These are phyloP conservation scores for Penicillium sclerotiorum DNA, from an alignment of 2,329 filamentous ascomycete species.

Conservation along the genomic window DNA sequence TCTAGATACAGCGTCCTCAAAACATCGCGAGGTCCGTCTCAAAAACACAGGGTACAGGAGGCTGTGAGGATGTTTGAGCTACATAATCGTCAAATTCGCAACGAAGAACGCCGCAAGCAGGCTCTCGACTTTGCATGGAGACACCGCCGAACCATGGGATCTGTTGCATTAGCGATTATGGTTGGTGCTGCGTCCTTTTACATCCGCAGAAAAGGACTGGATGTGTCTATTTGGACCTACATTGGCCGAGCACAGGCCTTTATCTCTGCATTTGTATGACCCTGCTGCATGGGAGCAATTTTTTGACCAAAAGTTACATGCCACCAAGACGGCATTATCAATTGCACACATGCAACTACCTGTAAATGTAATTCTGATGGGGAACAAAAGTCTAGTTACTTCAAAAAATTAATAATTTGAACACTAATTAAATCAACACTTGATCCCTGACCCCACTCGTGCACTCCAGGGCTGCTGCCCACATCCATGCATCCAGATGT, in stretches of 20 bases:
- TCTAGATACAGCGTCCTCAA: slow-evolving; percentile 81
- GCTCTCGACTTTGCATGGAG: slow-evolving; percentile 58
- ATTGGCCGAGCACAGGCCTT: slow-evolving; percentile 30
- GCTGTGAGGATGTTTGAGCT: slow-evolving; percentile 69
- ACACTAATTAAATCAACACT: no score
- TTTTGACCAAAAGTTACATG: no score
- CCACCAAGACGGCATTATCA: no score
- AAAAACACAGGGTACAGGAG: slow-evolving; percentile 63
- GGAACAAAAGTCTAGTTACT: no score
- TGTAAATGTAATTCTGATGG: no score
- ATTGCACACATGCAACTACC: no score
- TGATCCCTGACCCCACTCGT: no score
- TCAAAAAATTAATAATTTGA: no score
- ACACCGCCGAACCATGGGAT: slow-evolving; percentile 67
- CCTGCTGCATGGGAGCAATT: no score
- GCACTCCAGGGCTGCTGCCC: no score
- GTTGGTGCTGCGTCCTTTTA: slow-evolving; percentile 71
- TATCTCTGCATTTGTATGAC: not conserved
- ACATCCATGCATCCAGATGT: no score
- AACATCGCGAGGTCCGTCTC: slow-evolving; percentile 65
- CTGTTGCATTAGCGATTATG: slow-evolving; percentile 65
- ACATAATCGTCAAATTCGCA: slow-evolving; percentile 72
- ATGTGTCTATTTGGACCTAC: slow-evolving; percentile 38
- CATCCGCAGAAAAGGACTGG: slow-evolving; percentile 54
- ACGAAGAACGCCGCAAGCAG: slow-evolving; percentile 62